Conservation (phyloP, 2,329 filamentous ascomycete species). For the Arthrinium puccinioides region DNA sequence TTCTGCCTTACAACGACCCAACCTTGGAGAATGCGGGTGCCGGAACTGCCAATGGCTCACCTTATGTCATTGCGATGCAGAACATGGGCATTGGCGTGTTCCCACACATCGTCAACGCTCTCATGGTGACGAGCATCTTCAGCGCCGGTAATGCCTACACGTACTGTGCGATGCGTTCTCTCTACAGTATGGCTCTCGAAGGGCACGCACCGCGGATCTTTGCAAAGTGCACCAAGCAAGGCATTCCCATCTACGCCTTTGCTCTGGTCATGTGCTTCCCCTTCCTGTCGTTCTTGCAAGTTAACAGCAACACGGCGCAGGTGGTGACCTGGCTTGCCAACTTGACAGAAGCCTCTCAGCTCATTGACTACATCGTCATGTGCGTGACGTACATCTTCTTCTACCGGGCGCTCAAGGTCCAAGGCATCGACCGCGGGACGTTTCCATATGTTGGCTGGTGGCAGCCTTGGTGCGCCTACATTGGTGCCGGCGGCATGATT, state of each 20-base stretch:
- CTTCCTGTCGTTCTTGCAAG: conserved; percentile 47
- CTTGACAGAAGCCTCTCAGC: conserved; percentile 30
- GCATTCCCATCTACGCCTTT: conserved; percentile 60
- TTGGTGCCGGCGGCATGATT: conserved; percentile 33
- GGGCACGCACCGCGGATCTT: conserved; percentile 46
- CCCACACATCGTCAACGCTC: conserved; percentile 54
- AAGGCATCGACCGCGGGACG: conserved; percentile 58
- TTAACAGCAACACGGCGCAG: conserved; percentile 17
- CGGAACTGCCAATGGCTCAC: conserved; percentile 45
- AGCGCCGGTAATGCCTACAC: conserved; percentile 56
- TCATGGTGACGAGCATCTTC: conserved; percentile 53
- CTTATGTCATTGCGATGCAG: conserved; percentile 50
- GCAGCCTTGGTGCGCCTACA: conserved; percentile 59
- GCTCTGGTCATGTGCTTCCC: conserved; percentile 50
- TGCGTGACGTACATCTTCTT: conserved; percentile 67
- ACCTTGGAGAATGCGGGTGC: conserved; percentile 42
- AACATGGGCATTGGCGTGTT: conserved; percentile 44
- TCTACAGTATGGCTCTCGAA: conserved; percentile 52
- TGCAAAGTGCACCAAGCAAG: conserved; percentile 44
- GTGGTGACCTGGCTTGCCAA: conserved; percentile 27
- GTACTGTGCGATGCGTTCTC: conserved; percentile 52
- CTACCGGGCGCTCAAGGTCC: conserved; percentile 58
- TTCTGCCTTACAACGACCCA: conserved; percentile 55
- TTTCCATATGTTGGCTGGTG: conserved; percentile 64
- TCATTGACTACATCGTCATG: conserved; percentile 60